Evolutionary conservation across 73 alveolate species (phyloP).

Genomic region (Tetrahymena malaccensis): DNA sequence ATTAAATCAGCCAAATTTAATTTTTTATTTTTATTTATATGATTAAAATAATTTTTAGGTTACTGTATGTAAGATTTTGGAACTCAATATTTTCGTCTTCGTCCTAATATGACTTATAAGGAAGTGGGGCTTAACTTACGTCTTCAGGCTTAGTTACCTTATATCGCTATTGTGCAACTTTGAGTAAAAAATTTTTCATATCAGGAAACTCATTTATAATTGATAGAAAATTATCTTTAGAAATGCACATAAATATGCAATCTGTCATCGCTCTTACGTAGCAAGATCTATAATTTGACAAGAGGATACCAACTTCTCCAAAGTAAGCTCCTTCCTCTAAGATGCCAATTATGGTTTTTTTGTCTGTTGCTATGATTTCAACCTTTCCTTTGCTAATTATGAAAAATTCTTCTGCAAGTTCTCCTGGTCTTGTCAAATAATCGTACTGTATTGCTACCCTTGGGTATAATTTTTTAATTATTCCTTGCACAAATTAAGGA

Average conservation of each 20-base stretch:
- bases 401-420: slow-evolving; percentile 47
- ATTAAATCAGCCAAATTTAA: no score
- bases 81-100: not conserved
- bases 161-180: slow-evolving; percentile 46
- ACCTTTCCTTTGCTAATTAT: slow-evolving; percentile 48
- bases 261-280: slow-evolving; percentile 40
- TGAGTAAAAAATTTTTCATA: slow-evolving; percentile 25
- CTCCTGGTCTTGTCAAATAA: slow-evolving; percentile 16
- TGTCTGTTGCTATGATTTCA: slow-evolving; percentile 47
- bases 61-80: not conserved
- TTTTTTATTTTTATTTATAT: no score
- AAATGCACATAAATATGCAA: slow-evolving; percentile 35
- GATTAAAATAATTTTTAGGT: not conserved
- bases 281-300: slow-evolving; percentile 40
- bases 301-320: slow-evolving; percentile 56
- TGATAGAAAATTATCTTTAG: slow-evolving; percentile 6
- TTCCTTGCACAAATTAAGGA: slow-evolving; percentile 33
- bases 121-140: not conserved
- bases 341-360: slow-evolving; percentile 33
- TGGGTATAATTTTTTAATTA: slow-evolving; percentile 38
- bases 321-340: slow-evolving; percentile 51
- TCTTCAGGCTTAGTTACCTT: slow-evolving; percentile 49
- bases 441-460: slow-evolving; percentile 22
- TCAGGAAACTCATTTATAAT: slow-evolving; percentile 34
- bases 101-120: not conserved